These are phyloP conservation scores for Solanum arcanum DNA, from an alignment of 257 asterid genomes.

Conservation along the genomic window DNA sequence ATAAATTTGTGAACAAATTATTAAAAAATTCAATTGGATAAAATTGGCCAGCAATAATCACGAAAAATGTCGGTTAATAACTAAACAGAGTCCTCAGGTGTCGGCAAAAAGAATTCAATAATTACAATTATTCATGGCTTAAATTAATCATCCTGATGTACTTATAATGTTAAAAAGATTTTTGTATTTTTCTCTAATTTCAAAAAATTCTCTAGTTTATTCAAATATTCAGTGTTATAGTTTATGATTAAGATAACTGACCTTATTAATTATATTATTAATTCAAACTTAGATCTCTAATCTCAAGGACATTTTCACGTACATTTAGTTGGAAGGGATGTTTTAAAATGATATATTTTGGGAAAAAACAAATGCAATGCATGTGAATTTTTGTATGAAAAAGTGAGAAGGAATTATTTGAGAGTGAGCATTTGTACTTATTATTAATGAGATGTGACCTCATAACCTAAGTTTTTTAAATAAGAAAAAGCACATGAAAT, in stretches of 20 bases:
- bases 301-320: conserved; percentile 8
- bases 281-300: conserved; percentile 4
- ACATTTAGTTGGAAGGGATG: background rate
- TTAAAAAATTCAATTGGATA: background rate
- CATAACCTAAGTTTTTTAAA: background rate
- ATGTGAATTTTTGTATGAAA: background rate
- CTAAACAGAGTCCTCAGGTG: conserved; percentile 7
- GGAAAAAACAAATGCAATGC: conserved; percentile 3
- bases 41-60: background rate
- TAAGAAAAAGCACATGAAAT: background rate
- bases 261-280: background rate
- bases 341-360: background rate
- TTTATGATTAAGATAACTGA: background rate
- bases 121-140: conserved; percentile 7
- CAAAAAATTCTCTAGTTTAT: background rate
- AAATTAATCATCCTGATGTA: background rate
- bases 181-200: background rate
- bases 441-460: background rate
- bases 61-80: conserved; percentile 26
- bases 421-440: background rate
- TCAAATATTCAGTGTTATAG: background rate
- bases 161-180: background rate
- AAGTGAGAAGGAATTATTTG: background rate
- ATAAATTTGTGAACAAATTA: background rate
- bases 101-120: conserved; percentile 4